A percentile compares a stretch with the other conserved stretches of the same genome.
These are phyloP conservation scores for Mediolabrus comicus DNA, from an alignment of 108 stramenopile species.

Conservation along the genomic window DNA sequence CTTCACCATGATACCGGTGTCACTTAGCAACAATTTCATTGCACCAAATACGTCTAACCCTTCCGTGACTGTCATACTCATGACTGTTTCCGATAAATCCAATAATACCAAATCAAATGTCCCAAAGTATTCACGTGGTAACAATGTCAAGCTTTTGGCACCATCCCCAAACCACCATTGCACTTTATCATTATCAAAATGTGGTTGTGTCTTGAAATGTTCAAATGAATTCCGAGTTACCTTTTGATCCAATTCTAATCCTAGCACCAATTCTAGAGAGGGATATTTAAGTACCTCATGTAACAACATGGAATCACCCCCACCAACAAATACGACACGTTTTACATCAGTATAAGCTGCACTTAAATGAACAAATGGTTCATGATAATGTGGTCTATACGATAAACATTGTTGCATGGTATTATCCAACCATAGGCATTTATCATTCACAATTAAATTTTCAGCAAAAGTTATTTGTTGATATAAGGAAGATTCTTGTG, in stretches of 20 bases:
- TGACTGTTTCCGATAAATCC: slow-evolving; percentile 79
- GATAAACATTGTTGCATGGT: slow-evolving; percentile 68
- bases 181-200: slow-evolving; percentile 76
- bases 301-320: slow-evolving; percentile 86
- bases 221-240: slow-evolving; percentile 68
- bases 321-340: slow-evolving; percentile 78
- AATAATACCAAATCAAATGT: slow-evolving; percentile 87
- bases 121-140: slow-evolving; percentile 80
- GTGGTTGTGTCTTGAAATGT: slow-evolving; percentile 73
- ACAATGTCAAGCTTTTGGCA: slow-evolving; percentile 70
- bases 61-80: slow-evolving; percentile 69
- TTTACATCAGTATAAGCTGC: slow-evolving; percentile 71
- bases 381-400: slow-evolving; percentile 87
- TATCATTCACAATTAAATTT: slow-evolving; percentile 44
- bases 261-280: slow-evolving; percentile 72
- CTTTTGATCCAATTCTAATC: slow-evolving; percentile 82
- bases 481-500: slow-evolving; percentile 24
- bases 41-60: slow-evolving; percentile 76
- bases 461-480: slow-evolving; percentile 43
- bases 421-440: slow-evolving; percentile 68
- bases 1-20: slow-evolving; percentile 80
- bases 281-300: slow-evolving; percentile 84
- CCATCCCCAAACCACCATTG: slow-evolving; percentile 94
- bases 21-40: slow-evolving; percentile 66
- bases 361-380: slow-evolving; percentile 71